Evolutionary conservation across 257 asterid species (phyloP), one percentile per base, ranked within the genome.

Genomic region (Pogostemon cablin): DNA sequence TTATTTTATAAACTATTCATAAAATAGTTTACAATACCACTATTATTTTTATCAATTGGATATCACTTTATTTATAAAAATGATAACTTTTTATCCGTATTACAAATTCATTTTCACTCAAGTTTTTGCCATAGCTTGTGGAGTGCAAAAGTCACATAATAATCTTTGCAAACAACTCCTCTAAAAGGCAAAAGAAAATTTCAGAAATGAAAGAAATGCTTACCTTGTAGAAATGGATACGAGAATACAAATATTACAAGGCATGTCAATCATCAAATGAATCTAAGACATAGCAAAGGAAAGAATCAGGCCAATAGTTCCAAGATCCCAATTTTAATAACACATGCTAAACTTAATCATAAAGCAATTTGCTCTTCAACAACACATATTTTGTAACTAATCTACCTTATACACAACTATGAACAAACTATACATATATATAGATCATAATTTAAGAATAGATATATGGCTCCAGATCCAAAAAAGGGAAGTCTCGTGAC

Each of bases 401-500:
- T 12, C 34, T 52, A 52, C 32, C 32, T 25, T 25, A 25, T 25
- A 25, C 32, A 25, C 32, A 25, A 3, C 15, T 49, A 50, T 50
- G 5, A 9, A 12, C 10, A 2, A 49, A 7, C 7, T 4, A 47
- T 47, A 47, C 5, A 47, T 47, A 2, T 0, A 25, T 25, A 25
- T 25, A 25, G 1, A 25, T 25, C 32, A 25, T 25, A 25, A 25
- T 25, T 25, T 25, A 25, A 25, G 32, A 25, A 25, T 25, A 10
- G 5, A 39, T 6, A 7, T 6, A 34, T 54, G 63, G 67, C 81
- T 4, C 71, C 67, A 49, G 80, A 81, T 72, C 69, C 70, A 15
- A 72, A 70, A 1, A 85, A 75, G 50, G 91, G 87, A 43, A 79
- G 80, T 9, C 49, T 83, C 34, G 85, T 76, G 7, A 86, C 89